Conservation (phyloP, 352 stramenopile species). For the Phytophthora hibernalis region DNA sequence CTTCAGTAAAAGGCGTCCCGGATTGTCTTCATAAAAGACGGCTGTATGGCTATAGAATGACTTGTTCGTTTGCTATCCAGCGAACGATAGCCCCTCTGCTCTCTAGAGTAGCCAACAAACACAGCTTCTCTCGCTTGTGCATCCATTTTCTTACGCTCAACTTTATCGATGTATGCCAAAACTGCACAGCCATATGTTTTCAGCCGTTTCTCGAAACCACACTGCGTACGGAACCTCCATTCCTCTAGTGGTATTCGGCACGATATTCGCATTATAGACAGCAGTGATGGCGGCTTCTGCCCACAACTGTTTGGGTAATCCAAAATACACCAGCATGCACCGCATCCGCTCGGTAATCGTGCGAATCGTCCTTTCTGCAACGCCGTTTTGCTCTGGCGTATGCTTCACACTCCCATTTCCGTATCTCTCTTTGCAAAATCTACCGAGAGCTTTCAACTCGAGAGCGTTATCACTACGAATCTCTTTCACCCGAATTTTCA, state of each 20-base stretch:
- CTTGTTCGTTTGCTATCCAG: neutral
- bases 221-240: neutral
- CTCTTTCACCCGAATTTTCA: neutral
- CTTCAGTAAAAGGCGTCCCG: too few species aligned
- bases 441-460: neutral
- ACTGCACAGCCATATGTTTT: neutral
- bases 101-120: neutral
- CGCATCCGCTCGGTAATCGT: neutral
- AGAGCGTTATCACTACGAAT: neutral
- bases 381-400: neutral
- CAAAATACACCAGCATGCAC: neutral
- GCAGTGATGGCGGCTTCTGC: neutral
- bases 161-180: neutral
- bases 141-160: neutral
- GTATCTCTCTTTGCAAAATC: neutral
- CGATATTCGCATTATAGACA: neutral
- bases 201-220: neutral
- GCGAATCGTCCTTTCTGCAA: neutral
- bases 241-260: neutral
- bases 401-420: neutral
- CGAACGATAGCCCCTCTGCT: neutral
- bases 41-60: too few species aligned
- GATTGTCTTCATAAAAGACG: neutral
- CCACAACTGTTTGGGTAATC: neutral
- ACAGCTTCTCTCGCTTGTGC: neutral